A percentile compares a stretch with the other conserved stretches of the same genome.
phyloP scores from a whole-genome alignment of 1,284 basidiomycete species.

The Cutaneotrichosporon curvatum region DNA sequence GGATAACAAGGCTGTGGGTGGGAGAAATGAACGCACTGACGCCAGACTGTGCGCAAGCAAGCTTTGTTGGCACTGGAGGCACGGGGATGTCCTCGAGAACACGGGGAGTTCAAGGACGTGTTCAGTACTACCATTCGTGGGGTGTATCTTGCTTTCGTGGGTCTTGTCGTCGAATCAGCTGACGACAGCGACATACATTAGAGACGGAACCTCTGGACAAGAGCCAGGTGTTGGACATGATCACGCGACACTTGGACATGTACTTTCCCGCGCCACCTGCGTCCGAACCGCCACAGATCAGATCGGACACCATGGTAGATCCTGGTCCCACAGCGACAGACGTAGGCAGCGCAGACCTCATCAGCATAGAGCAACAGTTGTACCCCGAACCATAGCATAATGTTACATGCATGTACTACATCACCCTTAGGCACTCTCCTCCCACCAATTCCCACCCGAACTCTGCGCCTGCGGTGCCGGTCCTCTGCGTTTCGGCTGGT shows the following conservation, averaged over 20 bases:
- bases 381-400: neutral
- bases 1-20: conserved; percentile 8
- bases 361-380: neutral
- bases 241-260: conserved; percentile 38
- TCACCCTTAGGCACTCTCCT: conserved; percentile 8
- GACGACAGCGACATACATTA: conserved; percentile 12
- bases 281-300: neutral
- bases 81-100: conserved; percentile 25
- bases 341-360: no score
- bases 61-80: conserved; percentile 29
- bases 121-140: conserved; percentile 40
- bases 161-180: conserved; percentile 9
- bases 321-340: neutral
- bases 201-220: conserved; percentile 27
- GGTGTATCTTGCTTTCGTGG: conserved; percentile 40
- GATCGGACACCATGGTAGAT: neutral
- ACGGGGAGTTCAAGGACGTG: conserved; percentile 39
- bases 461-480: conserved; percentile 7
- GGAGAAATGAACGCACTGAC: no score
- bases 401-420: neutral
- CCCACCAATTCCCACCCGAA: conserved; percentile 13
- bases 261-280: conserved; percentile 20
- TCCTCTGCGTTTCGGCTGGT: conserved; percentile 14
- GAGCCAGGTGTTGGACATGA: conserved; percentile 24
- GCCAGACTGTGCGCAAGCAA: conserved; percentile 40